Percentiles rank a stretch among this genome's conserved stretches.
Conservation (phyloP, 352 stramenopile species). For the Aphanomyces euteiches region DNA sequence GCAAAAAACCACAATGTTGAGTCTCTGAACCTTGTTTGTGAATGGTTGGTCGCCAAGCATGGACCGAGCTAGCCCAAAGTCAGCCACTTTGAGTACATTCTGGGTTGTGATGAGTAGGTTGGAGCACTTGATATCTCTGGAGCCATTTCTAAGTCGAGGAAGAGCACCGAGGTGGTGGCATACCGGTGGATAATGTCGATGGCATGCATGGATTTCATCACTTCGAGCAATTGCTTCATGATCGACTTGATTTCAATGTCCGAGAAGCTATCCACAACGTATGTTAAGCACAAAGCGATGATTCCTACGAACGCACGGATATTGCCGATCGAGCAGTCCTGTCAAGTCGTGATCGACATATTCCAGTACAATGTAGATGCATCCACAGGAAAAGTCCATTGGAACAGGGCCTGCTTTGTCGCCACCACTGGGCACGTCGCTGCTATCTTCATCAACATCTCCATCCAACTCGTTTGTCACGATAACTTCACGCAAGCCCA, state of each 20-base stretch:
- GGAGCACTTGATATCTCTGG: constrained; percentile 82
- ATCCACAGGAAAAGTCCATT: constrained; percentile 73
- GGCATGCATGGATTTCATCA: constrained; percentile 86
- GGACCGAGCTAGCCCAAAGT: constrained; percentile 82
- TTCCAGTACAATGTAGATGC: constrained; percentile 84
- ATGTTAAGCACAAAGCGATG: not conserved
- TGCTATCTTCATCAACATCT: constrained; percentile 35
- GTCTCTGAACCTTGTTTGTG: constrained; percentile 85
- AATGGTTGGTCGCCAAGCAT: constrained; percentile 82
- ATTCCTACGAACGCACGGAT: constrained; percentile 45
- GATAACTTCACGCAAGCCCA: constrained; percentile 95
- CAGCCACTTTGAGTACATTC: constrained; percentile 79
- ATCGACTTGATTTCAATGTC: constrained; percentile 84
- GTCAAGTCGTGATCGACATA: constrained; percentile 89
- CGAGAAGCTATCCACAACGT: constrained; percentile 48
- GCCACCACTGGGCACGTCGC: constrained; percentile 20
- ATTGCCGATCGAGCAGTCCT: constrained; percentile 79
- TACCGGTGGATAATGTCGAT: constrained; percentile 85
- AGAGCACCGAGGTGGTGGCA: not conserved
- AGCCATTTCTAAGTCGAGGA: not conserved
- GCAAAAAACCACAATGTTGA: constrained; percentile 36
- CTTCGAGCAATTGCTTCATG: constrained; percentile 81
- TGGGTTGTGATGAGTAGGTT: constrained; percentile 77
- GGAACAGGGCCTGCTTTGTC: not conserved
- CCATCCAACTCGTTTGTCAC: constrained; percentile 83